Evolutionary conservation across 2,329 filamentous ascomycete genomes (phyloP).

Genomic region (Colletotrichum sublineola): DNA sequence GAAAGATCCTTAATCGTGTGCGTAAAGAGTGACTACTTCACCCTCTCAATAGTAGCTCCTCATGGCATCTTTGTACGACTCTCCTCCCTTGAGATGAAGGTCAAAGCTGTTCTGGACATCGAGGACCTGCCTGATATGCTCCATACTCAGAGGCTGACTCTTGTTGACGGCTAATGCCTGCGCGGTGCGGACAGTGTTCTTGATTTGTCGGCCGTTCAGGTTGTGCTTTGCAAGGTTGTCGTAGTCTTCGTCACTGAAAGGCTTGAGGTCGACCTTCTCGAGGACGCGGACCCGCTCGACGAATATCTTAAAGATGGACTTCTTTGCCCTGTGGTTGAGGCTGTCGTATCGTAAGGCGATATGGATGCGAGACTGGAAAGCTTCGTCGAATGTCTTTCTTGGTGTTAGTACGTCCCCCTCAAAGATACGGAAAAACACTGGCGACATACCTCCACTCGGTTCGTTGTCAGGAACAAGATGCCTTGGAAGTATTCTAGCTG

Average conservation of each 20-base stretch:
- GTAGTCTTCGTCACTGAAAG: constrained; percentile 77
- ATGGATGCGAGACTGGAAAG: constrained; percentile 90
- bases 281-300: constrained; percentile 77
- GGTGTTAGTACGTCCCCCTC: not conserved
- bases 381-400: constrained; percentile 81
- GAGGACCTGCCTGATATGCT: constrained; percentile 84
- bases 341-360: constrained; percentile 86
- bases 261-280: constrained; percentile 68
- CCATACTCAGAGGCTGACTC: constrained; percentile 78
- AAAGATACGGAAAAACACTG: rapidly evolving
- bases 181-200: constrained; percentile 86
- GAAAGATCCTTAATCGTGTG: rapidly evolving
- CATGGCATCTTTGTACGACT: constrained; percentile 86
- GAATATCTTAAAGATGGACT: constrained; percentile 87
- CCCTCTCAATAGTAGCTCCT: constrained; percentile 72
- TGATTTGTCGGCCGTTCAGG: constrained; percentile 78
- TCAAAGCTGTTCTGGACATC: constrained; percentile 88
- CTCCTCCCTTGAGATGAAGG: constrained; percentile 84
- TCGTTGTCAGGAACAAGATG: constrained; percentile 90
- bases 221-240: constrained; percentile 75
- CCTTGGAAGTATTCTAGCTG: constrained; percentile 93
- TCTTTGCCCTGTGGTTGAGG: constrained; percentile 78
- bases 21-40: too few species aligned
- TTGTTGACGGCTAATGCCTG: constrained; percentile 87
- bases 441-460: constrained; percentile 72